These are phyloP conservation scores for Sugiyamaella paludigena DNA, from an alignment of 1,139 yeast genomes.

Conservation along the genomic window DNA sequence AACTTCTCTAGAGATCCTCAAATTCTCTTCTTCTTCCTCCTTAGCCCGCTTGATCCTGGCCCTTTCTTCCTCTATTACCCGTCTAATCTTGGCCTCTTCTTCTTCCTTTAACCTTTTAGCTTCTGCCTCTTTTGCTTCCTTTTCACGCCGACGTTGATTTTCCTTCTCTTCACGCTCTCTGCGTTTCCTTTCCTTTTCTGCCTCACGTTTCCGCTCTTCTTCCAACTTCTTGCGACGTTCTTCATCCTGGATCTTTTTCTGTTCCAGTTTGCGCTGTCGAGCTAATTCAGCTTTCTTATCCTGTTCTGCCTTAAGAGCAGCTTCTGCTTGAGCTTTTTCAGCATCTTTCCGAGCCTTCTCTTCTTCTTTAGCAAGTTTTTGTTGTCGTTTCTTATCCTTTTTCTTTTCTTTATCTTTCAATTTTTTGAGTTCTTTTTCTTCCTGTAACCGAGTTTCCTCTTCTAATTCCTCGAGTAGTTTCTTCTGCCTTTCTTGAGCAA, in stretches of 20 bases:
- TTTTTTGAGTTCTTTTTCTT: constrained; percentile 70
- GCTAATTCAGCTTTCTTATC: constrained; percentile 57
- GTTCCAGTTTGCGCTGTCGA: constrained; percentile 52
- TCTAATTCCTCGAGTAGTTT: constrained; percentile 75
- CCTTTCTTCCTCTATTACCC: constrained; percentile 31
- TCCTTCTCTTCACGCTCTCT: constrained; percentile 45
- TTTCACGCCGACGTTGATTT: constrained; percentile 32
- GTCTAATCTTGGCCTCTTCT: constrained; percentile 23
- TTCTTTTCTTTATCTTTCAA: constrained; percentile 71
- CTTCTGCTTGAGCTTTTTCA: constrained; percentile 51
- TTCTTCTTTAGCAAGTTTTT: constrained; percentile 72
- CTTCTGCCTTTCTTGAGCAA: constrained; percentile 71
- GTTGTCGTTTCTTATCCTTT: constrained; percentile 70
- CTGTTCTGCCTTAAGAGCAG: constrained; percentile 43
- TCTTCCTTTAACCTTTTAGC: constrained; percentile 34
- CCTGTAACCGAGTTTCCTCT: constrained; percentile 66
- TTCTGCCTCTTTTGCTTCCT: constrained; percentile 40
- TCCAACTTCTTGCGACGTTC: constrained; percentile 41
- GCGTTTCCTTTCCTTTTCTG: constrained; percentile 47
- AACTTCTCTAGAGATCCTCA: constrained; percentile 16
- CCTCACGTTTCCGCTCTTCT: constrained; percentile 35
- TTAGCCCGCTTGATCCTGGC: constrained; percentile 21
- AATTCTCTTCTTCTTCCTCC: constrained; percentile 21
- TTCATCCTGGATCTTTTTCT: constrained; percentile 46
- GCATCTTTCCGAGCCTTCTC: constrained; percentile 62